phyloP scores from a whole-genome alignment of 805 yeast genomes.

The Zygosaccharomyces lentus region DNA sequence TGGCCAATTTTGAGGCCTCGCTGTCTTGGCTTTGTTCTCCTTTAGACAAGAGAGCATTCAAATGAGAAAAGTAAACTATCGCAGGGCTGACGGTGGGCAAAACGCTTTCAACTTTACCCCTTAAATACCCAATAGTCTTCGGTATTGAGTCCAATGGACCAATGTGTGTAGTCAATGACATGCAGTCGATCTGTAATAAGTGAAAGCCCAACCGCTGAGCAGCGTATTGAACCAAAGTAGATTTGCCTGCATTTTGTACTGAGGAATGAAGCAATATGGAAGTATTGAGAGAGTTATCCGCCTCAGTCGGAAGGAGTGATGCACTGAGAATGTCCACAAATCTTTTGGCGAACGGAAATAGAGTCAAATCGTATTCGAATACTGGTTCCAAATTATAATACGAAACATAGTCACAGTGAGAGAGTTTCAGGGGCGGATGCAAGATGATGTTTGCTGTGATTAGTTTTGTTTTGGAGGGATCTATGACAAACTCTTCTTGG shows the following conservation, averaged over 20 bases:
- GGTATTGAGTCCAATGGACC: constrained; percentile 66
- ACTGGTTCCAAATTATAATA: constrained; percentile 44
- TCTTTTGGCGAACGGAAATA: constrained; percentile 47
- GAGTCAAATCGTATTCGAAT: constrained; percentile 35
- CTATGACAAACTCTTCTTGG: constrained; percentile 51
- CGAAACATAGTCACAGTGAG: constrained; percentile 39
- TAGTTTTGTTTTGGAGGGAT: constrained; percentile 64
- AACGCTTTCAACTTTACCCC: constrained; percentile 70
- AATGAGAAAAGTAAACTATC: constrained; percentile 60
- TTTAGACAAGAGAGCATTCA: constrained; percentile 70
- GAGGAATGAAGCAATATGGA: constrained; percentile 64
- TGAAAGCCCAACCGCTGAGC: constrained; percentile 61
- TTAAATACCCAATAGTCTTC: constrained; percentile 71
- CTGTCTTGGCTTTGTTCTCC: constrained; percentile 54
- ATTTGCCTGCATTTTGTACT: constrained; percentile 75
- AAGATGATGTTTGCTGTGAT: constrained; percentile 58
- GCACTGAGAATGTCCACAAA: constrained; percentile 55
- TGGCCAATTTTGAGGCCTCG: constrained; percentile 32
- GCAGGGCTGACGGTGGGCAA: constrained; percentile 43
- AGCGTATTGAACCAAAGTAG: constrained; percentile 53
- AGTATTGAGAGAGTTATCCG: constrained; percentile 46
- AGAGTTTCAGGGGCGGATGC: constrained; percentile 35
- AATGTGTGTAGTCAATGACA: constrained; percentile 40
- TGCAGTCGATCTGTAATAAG: constrained; percentile 63
- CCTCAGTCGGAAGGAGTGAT: constrained; percentile 34